These are phyloP conservation scores for Penicillium sp. DNA, from an alignment of 2,329 filamentous ascomycete species.

Conservation along the genomic window DNA sequence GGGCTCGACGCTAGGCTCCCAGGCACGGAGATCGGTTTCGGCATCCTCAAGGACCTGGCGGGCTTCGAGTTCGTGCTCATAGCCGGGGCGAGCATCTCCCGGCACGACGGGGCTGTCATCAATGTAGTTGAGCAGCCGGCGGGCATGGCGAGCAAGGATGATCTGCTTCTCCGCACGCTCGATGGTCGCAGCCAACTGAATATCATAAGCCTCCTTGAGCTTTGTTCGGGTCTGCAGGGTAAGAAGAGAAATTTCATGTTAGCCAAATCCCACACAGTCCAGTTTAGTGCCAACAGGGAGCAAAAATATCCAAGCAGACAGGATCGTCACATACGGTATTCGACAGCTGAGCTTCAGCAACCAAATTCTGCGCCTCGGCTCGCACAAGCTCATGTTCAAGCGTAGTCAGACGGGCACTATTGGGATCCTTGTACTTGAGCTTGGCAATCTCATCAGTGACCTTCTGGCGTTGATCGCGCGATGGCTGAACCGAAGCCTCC, in stretches of 20 bases:
- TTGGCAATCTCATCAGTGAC: conserved; percentile 90
- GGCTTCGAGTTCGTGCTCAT: conserved; percentile 68
- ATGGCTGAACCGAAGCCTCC: conserved; percentile 92
- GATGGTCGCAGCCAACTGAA: conserved; percentile 87
- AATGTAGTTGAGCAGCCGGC: conserved; percentile 79
- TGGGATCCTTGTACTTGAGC: conserved; percentile 89
- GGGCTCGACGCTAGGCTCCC: conserved; percentile 64
- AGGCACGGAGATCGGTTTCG: conserved; percentile 82
- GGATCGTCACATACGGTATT: conserved; percentile 74
- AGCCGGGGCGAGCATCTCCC: conserved; percentile 74
- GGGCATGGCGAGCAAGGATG: conserved; percentile 87
- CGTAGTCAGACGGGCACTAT: conserved; percentile 77
- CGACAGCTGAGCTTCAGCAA: conserved; percentile 93
- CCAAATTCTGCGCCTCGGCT: conserved; percentile 92
- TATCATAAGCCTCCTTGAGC: conserved; percentile 89
- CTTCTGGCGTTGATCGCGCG: conserved; percentile 83
- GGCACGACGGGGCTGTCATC: conserved; percentile 90
- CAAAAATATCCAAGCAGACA: not conserved
- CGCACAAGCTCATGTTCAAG: conserved; percentile 96
- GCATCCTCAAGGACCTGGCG: conserved; percentile 89
- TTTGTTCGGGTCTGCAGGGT: conserved; percentile 80
- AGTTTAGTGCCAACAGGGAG: not conserved
- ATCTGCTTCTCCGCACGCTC: conserved; percentile 97
- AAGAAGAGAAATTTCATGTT: conserved; percentile 3
- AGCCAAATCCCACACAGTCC: conserved; percentile 5